Evolutionary conservation across 495 filamentous ascomycete genomes (phyloP), one percentile per base, ranked within the genome.

Genomic region (Hyaloscypha hepaticicola): DNA sequence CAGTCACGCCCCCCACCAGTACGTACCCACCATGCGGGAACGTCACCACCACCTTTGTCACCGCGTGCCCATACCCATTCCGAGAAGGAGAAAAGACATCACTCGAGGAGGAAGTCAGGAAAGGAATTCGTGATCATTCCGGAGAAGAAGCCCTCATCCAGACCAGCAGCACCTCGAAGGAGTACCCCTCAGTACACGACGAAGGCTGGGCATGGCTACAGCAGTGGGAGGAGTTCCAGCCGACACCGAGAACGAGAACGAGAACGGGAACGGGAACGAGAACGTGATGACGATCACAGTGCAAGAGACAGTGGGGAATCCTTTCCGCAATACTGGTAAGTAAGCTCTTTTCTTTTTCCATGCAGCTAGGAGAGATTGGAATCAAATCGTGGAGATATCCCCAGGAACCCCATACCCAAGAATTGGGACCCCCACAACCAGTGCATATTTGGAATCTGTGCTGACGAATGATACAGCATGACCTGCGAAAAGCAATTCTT

Each of bases 401-500:
- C 9, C 50, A 33, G 53, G 61, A 50, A 28, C 64, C 55, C 53
- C 38, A 59, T 11, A 55, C 38, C 25, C 11, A 53, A 59, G 21
- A 60, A 56, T 64, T n/a, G 60, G 41, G 24, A 41, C 56, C 41
- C 55, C 38, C 48, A 66, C 31, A 64, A 61, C 55, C 64, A 64
- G 64, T 70, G 68, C 68, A 69, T 26, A 66, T 64, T 34, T 12
- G 38, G 34, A 14, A 29, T 45, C 9, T 3, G 21, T 11, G 53
- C 68, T 70, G 61, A 70, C 68, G 58, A 67, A 67, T 70, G 9
- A 49, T 12, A 61, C 45, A 72, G 70, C 60, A 70, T 69, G 66
- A 69, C 50, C 14, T 72, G 70, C 52, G 70, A 72, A 65, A 72
- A 70, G 63, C 66, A 70, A 67, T 69, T 72, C 56, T 31, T 66